Conservation (phyloP, 768 basidiomycete species). For the Aureoboletus auriporus region DNA sequence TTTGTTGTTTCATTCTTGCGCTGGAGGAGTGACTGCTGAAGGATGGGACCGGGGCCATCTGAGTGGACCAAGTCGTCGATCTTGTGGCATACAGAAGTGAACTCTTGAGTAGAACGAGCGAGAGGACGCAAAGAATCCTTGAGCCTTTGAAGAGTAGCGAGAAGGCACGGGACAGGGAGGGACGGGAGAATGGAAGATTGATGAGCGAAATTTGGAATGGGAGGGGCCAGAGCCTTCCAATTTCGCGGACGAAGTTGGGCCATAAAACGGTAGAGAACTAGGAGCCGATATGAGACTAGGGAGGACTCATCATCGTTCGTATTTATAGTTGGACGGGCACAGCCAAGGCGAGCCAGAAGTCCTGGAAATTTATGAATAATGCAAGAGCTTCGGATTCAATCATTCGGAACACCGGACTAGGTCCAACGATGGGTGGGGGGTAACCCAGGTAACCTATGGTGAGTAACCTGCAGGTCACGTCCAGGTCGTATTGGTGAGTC, state of each 20-base stretch:
- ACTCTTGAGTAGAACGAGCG: constrained; percentile 60
- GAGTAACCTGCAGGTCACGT: no score
- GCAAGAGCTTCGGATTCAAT: no score
- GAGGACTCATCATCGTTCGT: no score
- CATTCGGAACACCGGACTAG: no score
- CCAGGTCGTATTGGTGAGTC: no score
- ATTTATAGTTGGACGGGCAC: no score
- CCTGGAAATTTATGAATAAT: no score
- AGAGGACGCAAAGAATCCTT: constrained; percentile 71
- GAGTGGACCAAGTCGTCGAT: constrained; percentile 61
- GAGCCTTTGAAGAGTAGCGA: constrained; percentile 61
- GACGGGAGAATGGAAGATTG: constrained; percentile 56
- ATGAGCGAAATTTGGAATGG: constrained; percentile 59
- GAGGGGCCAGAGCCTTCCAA: constrained; percentile 74
- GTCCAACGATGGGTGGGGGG: no score
- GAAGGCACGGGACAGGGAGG: constrained; percentile 73
- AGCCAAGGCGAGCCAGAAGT: no score
- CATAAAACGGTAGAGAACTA: constrained; percentile 18
- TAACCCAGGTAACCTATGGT: no score
- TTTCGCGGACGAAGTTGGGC: constrained; percentile 39
- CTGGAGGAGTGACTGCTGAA: constrained; percentile 63
- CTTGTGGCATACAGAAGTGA: constrained; percentile 47
- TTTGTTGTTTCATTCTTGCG: constrained; percentile 56
- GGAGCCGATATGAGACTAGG: no score
- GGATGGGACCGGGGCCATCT: constrained; percentile 38